Evolutionary conservation across 1,284 basidiomycete genomes (phyloP).

Genomic region (Malassezia brasiliensis): DNA sequence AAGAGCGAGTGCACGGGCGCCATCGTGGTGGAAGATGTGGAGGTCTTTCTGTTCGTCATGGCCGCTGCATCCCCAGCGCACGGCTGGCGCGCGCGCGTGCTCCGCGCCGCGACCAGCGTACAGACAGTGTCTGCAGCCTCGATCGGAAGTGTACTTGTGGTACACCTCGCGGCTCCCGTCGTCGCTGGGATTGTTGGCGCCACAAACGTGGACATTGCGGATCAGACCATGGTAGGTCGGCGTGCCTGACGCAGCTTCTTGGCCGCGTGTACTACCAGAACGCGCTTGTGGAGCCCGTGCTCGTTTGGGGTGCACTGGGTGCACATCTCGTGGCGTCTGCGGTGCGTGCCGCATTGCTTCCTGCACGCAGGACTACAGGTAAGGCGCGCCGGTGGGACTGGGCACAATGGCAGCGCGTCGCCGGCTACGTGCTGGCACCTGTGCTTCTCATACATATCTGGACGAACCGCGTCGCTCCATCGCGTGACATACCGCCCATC

Average conservation of each 20-base stretch:
- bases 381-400: neutral
- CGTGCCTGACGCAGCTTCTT: conserved; percentile 21
- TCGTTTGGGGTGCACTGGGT: conserved; percentile 27
- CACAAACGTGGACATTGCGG: conserved; percentile 2
- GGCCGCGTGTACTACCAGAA: conserved; percentile 40
- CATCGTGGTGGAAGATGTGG: neutral
- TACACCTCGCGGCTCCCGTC: conserved; percentile 25
- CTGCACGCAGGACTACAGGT: conserved; percentile 2
- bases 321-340: conserved; percentile 23
- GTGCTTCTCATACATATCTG: conserved; percentile 23
- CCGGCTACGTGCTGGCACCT: conserved; percentile 27
- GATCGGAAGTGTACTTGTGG: conserved; percentile 12
- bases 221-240: conserved; percentile 9
- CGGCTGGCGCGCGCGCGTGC: neutral
- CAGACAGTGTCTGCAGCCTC: conserved; percentile 10
- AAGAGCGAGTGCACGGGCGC: conserved; percentile 5
- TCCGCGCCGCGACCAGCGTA: neutral
- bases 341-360: conserved; percentile 12
- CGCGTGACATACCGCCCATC: conserved; percentile 18
- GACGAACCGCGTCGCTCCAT: conserved; percentile 30
- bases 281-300: conserved; percentile 23
- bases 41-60: neutral
- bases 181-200: conserved; percentile 15
- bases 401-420: conserved; percentile 13
- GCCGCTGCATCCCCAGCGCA: neutral